Conservation (phyloP, 805 yeast genomes). For the Zygosaccharomyces kombuchaensis region DNA sequence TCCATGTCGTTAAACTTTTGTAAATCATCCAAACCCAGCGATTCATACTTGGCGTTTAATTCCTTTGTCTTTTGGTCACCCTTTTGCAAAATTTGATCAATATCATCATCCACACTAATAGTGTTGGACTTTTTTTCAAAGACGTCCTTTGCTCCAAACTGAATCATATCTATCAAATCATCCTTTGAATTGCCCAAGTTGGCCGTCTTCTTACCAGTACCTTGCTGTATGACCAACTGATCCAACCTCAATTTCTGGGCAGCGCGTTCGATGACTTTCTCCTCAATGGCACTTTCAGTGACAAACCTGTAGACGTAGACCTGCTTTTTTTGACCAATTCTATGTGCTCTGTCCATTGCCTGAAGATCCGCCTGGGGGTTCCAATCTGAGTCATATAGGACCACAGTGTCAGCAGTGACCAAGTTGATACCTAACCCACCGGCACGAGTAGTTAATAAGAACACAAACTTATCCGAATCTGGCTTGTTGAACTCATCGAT, state of each 20-base stretch:
- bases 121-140: slow-evolving; percentile 49
- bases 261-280: slow-evolving; percentile 91
- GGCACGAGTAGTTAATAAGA: slow-evolving; percentile 87
- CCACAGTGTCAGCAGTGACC: slow-evolving; percentile 87
- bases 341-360: slow-evolving; percentile 97
- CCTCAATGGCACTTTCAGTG: slow-evolving; percentile 94
- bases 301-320: slow-evolving; percentile 89
- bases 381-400: slow-evolving; percentile 92
- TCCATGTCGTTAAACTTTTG: slow-evolving; percentile 74
- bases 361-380: slow-evolving; percentile 97
- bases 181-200: slow-evolving; percentile 53
- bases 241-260: slow-evolving; percentile 90
- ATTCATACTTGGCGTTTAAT: slow-evolving; percentile 75
- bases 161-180: slow-evolving; percentile 91
- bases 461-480: slow-evolving; percentile 75
- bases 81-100: slow-evolving; percentile 72
- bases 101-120: slow-evolving; percentile 51
- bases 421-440: slow-evolving; percentile 95
- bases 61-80: slow-evolving; percentile 81
- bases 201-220: slow-evolving; percentile 46
- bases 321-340: slow-evolving; percentile 96
- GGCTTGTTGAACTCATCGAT: slow-evolving; percentile 89
- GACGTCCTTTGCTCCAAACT: slow-evolving; percentile 90
- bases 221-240: slow-evolving; percentile 94
- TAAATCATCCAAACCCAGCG: slow-evolving; percentile 86